phyloP scores from a whole-genome alignment of 163 green algal genomes.

The Scenedesmus sp. region DNA sequence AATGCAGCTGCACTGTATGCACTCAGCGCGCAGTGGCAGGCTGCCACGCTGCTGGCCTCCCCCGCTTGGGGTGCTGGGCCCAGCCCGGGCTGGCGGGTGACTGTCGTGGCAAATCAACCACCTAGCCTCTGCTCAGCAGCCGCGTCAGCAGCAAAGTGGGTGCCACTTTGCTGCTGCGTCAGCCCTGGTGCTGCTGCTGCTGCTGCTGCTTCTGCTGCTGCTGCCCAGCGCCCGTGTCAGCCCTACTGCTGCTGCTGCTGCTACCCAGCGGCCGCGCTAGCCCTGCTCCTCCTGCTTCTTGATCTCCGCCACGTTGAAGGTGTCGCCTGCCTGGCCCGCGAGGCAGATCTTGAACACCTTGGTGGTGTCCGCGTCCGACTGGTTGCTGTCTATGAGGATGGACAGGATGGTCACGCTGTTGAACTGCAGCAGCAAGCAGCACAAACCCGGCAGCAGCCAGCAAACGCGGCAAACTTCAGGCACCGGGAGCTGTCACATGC shows the following conservation, averaged over 20 bases:
- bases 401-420: slow-evolving; percentile 45
- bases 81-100: too few relatives aligned
- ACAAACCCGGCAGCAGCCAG: neutral
- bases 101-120: too few relatives aligned
- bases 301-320: slow-evolving; percentile 69
- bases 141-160: too few relatives aligned
- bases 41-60: too few relatives aligned
- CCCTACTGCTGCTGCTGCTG: slow-evolving; percentile 59
- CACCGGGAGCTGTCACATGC: neutral
- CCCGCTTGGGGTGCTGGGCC: too few relatives aligned
- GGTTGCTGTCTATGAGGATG: slow-evolving; percentile 71
- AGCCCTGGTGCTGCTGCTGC: neutral
- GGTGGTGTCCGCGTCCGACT: slow-evolving; percentile 62
- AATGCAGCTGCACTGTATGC: neutral
- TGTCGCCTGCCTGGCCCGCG: slow-evolving; percentile 54
- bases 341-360: slow-evolving; percentile 64
- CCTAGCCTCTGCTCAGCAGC: too few relatives aligned
- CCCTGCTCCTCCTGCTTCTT: slow-evolving; percentile 67
- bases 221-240: neutral
- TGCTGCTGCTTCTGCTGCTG: neutral
- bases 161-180: too few relatives aligned
- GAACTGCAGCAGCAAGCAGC: slow-evolving; percentile 30
- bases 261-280: neutral
- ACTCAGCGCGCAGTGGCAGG: neutral
- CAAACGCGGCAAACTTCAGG: too few relatives aligned